These are phyloP conservation scores for Furcasterigmium furcatum DNA, from an alignment of 2,329 filamentous ascomycete genomes.

Conservation along the genomic window DNA sequence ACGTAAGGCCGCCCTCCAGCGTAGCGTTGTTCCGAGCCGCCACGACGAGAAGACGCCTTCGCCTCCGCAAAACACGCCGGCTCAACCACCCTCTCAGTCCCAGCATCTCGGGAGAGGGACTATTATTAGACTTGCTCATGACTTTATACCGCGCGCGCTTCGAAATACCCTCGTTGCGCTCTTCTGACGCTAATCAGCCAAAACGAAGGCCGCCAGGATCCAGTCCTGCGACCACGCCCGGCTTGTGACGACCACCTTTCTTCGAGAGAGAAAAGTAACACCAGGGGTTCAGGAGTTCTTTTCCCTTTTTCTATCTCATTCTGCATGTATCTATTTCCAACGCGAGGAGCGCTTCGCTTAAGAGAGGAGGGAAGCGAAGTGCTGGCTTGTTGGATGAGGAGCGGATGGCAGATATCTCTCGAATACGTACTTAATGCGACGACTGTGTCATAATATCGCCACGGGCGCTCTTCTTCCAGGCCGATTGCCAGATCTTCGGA, in stretches of 20 bases:
- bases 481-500: too few species aligned
- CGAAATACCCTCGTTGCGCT: too few species aligned
- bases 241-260: not conserved
- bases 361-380: not conserved
- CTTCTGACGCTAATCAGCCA: too few species aligned
- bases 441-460: not conserved
- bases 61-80: too few species aligned
- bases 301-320: not conserved
- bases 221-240: too few species aligned
- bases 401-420: conserved; percentile 1
- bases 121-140: not conserved
- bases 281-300: conserved; percentile 1
- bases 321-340: conserved; percentile 2
- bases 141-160: not conserved
- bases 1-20: too few species aligned
- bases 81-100: too few species aligned
- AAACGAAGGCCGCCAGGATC: not conserved
- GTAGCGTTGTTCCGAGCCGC: too few species aligned
- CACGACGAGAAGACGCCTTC: too few species aligned
- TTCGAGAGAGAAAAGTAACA: too few species aligned
- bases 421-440: conserved; percentile 2
- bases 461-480: too few species aligned
- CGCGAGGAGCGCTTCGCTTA: not conserved
- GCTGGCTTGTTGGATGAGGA: conserved; percentile 3
- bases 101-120: too few species aligned